Conservation (phyloP, 176 grass and related monocot genomes). For the Oryza nivara region DNA sequence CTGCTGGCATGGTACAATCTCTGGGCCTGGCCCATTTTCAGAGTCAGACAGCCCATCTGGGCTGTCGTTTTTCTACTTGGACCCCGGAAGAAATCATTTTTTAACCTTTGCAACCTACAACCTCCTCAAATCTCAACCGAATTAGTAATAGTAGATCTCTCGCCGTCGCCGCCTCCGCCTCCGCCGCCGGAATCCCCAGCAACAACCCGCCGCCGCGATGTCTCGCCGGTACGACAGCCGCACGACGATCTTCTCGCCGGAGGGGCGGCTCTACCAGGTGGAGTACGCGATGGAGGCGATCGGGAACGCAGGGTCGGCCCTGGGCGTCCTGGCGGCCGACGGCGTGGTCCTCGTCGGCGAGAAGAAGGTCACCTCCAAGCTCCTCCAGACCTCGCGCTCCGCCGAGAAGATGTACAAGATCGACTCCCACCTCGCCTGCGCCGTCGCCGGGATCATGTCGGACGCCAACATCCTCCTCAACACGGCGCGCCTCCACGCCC, state of each 20-base stretch:
- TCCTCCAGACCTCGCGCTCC: constrained; percentile 86
- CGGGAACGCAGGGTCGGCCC: constrained; percentile 84
- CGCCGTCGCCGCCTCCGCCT: too few relatives aligned
- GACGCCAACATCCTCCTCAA: constrained; percentile 97
- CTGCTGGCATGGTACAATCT: too few relatives aligned
- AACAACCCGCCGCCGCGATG: constrained; percentile 43
- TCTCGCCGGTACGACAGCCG: constrained; percentile 96
- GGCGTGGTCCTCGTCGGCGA: constrained; percentile 87
- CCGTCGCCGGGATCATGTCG: constrained; percentile 93
- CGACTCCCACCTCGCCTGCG: constrained; percentile 90
- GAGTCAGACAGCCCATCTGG: too few relatives aligned
- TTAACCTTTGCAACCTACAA: too few relatives aligned
- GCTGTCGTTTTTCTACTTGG: too few relatives aligned
- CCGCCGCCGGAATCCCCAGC: too few relatives aligned
- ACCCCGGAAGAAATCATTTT: too few relatives aligned
- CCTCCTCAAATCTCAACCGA: too few relatives aligned
- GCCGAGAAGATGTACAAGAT: constrained; percentile 99
- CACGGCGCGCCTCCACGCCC: constrained; percentile 90
- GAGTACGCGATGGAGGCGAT: constrained; percentile 99
- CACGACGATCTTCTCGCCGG: constrained; percentile 95
- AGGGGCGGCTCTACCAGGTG: constrained; percentile 92
- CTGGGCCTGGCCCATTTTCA: too few relatives aligned
- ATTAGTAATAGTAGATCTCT: too few relatives aligned
- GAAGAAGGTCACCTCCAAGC: constrained; percentile 99
- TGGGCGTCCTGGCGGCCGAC: constrained; percentile 66